Percentiles rank a stretch among this genome's conserved stretches.
These are phyloP conservation scores for Trametes punicea DNA, from an alignment of 768 basidiomycete genomes.

Conservation along the genomic window DNA sequence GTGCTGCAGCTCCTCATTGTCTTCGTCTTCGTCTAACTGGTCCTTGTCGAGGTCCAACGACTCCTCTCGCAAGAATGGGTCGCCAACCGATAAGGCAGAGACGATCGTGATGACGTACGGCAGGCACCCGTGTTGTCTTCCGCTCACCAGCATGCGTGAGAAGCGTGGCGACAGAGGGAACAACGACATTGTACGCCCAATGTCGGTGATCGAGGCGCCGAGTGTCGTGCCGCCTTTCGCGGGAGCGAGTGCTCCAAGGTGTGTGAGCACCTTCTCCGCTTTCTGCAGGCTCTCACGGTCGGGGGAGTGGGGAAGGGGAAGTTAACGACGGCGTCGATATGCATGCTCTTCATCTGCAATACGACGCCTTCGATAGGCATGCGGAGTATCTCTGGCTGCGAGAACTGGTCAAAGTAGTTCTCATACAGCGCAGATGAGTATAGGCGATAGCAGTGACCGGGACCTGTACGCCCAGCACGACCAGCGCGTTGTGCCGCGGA, in stretches of 20 bases:
- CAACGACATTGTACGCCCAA: conserved; percentile 89
- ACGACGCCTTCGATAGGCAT: conserved; percentile 97
- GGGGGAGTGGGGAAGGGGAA: conserved; percentile 99
- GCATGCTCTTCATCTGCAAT: conserved; percentile 99
- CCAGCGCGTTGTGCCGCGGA: conserved; percentile 93
- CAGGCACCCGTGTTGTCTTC: conserved; percentile 82
- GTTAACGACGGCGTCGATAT: conserved; percentile 93
- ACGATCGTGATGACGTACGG: conserved; percentile 92
- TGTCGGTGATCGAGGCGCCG: conserved; percentile 74
- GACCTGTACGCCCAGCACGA: conserved; percentile 95
- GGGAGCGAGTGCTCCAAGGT: conserved; percentile 74
- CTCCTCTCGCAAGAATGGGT: conserved; percentile 91
- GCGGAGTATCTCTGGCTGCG: conserved; percentile 88
- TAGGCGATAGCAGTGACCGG: conserved; percentile 96
- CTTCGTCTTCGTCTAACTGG: conserved; percentile 38
- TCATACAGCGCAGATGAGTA: conserved; percentile 96
- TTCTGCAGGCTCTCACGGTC: conserved; percentile 70
- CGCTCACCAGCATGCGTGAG: conserved; percentile 91
- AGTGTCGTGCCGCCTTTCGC: conserved; percentile 14
- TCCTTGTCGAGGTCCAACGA: conserved; percentile 44
- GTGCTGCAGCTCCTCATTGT: conserved; percentile 36
- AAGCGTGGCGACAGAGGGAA: conserved; percentile 94
- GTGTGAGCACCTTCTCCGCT: conserved; percentile 76
- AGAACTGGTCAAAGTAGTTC: conserved; percentile 84
- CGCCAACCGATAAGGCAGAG: conserved; percentile 88